These are phyloP conservation scores for Penicillium pulvis DNA, from an alignment of 495 filamentous ascomycete genomes.

Conservation along the genomic window DNA sequence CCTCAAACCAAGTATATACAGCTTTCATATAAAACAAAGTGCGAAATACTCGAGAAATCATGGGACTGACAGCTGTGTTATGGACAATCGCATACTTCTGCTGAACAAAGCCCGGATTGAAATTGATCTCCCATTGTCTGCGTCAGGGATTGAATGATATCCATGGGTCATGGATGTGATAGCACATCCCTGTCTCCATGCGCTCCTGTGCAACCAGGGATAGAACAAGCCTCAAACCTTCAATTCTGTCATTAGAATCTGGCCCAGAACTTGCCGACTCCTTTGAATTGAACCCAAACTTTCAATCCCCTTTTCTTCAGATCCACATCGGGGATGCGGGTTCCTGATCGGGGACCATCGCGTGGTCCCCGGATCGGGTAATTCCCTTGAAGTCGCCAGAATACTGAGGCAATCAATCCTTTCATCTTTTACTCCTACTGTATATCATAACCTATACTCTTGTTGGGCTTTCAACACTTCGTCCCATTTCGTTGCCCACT, in stretches of 20 bases:
- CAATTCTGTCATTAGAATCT: neutral
- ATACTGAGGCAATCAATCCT: neutral
- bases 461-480: neutral
- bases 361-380: conserved; percentile 5
- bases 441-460: neutral
- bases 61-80: no score
- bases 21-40: no score
- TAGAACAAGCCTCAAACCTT: neutral
- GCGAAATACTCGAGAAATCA: no score
- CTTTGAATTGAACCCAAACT: neutral
- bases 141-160: neutral
- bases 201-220: neutral
- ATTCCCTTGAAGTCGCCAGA: conserved; percentile 1
- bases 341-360: conserved; percentile 4
- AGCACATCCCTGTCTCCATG: neutral
- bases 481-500: neutral
- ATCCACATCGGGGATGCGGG: conserved; percentile 6
- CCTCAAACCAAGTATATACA: no score
- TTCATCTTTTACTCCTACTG: neutral
- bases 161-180: neutral
- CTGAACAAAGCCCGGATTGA: neutral
- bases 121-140: neutral
- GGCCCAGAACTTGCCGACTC: neutral
- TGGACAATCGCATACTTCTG: neutral
- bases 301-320: neutral